Evolutionary conservation across 164 flowering plant species (phyloP), one percentile per base, ranked within the genome.

Genomic region (Houttuynia cordata): DNA sequence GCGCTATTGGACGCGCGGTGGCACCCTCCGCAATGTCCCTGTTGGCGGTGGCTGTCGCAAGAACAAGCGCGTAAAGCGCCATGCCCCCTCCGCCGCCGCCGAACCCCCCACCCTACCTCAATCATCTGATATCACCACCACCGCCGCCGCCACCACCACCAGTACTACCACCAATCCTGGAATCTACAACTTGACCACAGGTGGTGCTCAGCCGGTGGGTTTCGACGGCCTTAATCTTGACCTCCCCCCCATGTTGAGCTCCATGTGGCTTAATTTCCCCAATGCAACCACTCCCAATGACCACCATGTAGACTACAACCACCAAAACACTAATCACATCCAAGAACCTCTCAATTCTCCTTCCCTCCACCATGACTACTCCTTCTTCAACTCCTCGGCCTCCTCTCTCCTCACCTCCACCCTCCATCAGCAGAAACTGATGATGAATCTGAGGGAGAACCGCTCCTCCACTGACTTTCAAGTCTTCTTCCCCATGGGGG

Each of bases 1-100:
- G 75, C 77, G 95, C 10, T 87, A 87, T 73, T 87, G 95, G 95
- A 87, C 96, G 3, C 57, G 84, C 37, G 96, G 96, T 6, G 96
- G 96, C 3, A 85, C 96, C 22, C 69, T 88, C 1, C 73, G 96
- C 41, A 88, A 88, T 60, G 96, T 88, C 30, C 96, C 89, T 2
- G 89, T 88, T 0, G 96, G 96, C 13, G 96, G 96, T 1, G 91
- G 91, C 0, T 85, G 82, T 62, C 42, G 96, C 53, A 85, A 81
- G 64, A 83, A 82, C 78, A 88, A 82, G 74, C 78, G 89, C 25
- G 65, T 82, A 47, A 88, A 76, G 71, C 71, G 79, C 59, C 76
- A 80, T 1, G 17, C 49, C 14, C 17, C 49, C 49, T 17, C 17
- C 49, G 49, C 49, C 49, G 9, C 49, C 1, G 17, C 49, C 49